Base-by-base conservation (phyloP, 1,139 yeast species). In the Hyphopichia fennica region DNA sequence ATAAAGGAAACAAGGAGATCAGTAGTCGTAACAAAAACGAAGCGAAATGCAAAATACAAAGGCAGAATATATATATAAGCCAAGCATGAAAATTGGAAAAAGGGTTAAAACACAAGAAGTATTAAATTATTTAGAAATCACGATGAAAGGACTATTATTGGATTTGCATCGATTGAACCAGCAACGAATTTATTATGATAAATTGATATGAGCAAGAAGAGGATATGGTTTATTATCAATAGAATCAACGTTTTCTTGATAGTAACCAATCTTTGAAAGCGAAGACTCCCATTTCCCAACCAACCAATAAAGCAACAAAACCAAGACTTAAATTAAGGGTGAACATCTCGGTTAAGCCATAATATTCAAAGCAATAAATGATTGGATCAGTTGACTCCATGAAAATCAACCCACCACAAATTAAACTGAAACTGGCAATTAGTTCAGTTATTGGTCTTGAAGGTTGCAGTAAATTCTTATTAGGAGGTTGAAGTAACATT, bases 361-460 rank as follows among this genome's bases (percentile, higher is more conserved):
- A 76, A 63, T 84, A 91, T 52, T 91, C 93, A 67, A 91, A 74
- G 16, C 90, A 89, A 51, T 80, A 81, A 23, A 93, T 81, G 6
- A 89, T 80, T 49, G 95, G 95, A 55, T 87, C 90, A 39, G 95
- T 87, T 45, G 95, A 84, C 63, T 89, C 90, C 91, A 91, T 89
- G 60, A 93, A 93, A 20, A 93, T 84, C 50, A 87, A 62, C 5
- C 99, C 99, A 35, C 99, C 99, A 49, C 90, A 78, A 20, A 93
- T 62, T 49, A 93, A 73, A 46, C 90, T 78, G 67, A 91, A 91
- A 22, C 91, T 72, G 0, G 84, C 81, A 30, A 93, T 59, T 40
- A 91, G 67, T 64, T 93, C 99, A 1, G 96, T 87, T 51, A 91
- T 76, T 23, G 99, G 99, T 45, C 72, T 58, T 19, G 57, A 45